Percentiles rank a stretch among this genome's conserved stretches.
Evolutionary conservation across 164 flowering plant species (phyloP).

Genomic region (Litsea cubeba): DNA sequence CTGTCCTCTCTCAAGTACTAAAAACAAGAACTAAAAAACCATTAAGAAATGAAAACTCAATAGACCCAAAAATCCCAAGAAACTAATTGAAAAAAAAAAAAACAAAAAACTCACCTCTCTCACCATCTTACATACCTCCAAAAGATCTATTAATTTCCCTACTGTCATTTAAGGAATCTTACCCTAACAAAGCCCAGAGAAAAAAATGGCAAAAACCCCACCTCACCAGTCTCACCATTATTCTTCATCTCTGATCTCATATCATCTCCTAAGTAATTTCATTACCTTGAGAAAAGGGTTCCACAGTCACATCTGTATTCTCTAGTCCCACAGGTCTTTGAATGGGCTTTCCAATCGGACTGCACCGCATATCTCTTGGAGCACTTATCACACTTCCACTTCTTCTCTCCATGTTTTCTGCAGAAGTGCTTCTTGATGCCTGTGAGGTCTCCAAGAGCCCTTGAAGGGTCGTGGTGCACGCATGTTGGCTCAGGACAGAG

Average conservation of each 20-base stretch:
- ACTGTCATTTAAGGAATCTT: not conserved
- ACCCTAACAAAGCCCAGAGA: constrained; percentile 4
- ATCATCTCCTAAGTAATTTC: not conserved
- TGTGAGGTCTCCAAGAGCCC: constrained; percentile 92
- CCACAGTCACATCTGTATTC: constrained; percentile 91
- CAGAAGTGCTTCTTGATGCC: constrained; percentile 88
- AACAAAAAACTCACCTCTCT: not conserved
- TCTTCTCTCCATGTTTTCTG: constrained; percentile 94
- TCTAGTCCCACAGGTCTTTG: constrained; percentile 82
- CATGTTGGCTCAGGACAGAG: constrained; percentile 88
- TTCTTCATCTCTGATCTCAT: not conserved
- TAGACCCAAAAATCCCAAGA: not conserved
- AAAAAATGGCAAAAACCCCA: not conserved
- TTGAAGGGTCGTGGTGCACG: constrained; percentile 83
- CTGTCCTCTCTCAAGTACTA: not conserved
- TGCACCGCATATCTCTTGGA: constrained; percentile 85
- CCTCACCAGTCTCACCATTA: not conserved
- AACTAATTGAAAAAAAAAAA: not conserved
- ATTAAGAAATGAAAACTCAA: not conserved
- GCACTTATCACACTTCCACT: constrained; percentile 93
- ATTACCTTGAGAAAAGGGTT: constrained; percentile 86
- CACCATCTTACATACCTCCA: not conserved
- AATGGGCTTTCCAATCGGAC: constrained; percentile 93
- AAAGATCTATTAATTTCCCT: too few relatives aligned
- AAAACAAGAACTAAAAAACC: not conserved